These are phyloP conservation scores for Penicillium sp. DNA, from an alignment of 2,329 filamentous ascomycete genomes.

Conservation along the genomic window DNA sequence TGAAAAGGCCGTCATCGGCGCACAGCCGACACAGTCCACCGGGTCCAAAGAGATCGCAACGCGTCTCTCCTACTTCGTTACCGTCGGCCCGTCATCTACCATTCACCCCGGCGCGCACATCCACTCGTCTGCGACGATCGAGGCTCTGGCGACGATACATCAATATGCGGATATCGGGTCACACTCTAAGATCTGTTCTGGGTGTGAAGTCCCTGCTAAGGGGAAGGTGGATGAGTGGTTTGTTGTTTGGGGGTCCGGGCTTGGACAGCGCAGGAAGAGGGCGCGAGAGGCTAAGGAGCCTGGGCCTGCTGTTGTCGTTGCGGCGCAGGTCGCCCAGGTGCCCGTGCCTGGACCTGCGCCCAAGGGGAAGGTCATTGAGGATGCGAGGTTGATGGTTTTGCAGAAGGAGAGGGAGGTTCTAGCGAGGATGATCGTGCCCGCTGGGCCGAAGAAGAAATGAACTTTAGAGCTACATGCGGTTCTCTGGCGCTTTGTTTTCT, in stretches of 20 bases:
- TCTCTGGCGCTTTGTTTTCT: background rate
- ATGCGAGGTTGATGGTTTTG: conserved; percentile 63
- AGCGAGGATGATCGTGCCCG: conserved; percentile 58
- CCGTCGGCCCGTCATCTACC: conserved; percentile 38
- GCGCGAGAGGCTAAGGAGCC: conserved; percentile 34
- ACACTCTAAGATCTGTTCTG: conserved; percentile 69
- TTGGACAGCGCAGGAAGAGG: conserved; percentile 36
- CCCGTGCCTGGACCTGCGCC: conserved; percentile 20
- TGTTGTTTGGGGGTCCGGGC: conserved; percentile 66
- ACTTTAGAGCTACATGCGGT: background rate
- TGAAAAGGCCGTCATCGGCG: conserved; percentile 55
- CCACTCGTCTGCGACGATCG: conserved; percentile 42
- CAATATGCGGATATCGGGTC: conserved; percentile 35
- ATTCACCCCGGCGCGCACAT: conserved; percentile 41
- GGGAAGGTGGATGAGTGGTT: conserved; percentile 64
- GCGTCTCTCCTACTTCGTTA: conserved; percentile 40
- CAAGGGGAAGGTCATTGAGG: conserved; percentile 61
- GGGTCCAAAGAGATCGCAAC: conserved; percentile 18
- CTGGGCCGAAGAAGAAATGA: conserved; percentile 31
- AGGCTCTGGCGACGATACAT: conserved; percentile 44
- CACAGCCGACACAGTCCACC: conserved; percentile 46
- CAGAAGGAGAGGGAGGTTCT: conserved; percentile 67
- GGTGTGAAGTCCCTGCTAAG: conserved; percentile 58
- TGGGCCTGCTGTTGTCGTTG: conserved; percentile 16
- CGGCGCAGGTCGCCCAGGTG: conserved; percentile 16